Evolutionary conservation across 441 rosid genomes (phyloP).

Genomic region (Cnidoscolus chayamansa): DNA sequence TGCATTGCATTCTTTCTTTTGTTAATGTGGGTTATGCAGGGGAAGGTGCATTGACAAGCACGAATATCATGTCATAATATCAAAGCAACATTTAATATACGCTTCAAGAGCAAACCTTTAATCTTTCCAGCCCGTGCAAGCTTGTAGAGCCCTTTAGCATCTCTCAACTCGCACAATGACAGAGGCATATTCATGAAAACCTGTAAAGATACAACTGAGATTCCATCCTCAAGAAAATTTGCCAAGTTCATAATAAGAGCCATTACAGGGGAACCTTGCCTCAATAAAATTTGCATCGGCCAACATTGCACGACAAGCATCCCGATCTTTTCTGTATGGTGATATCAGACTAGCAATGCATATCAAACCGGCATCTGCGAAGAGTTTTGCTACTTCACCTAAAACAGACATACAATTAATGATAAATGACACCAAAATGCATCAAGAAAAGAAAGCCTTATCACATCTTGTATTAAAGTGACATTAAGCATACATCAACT

Average conservation of each 20-base stretch:
- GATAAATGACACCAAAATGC: conserved; percentile 11
- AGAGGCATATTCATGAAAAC: conserved; percentile 88
- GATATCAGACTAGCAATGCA: conserved; percentile 93
- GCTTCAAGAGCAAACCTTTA: conserved; percentile 47
- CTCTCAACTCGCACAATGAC: conserved; percentile 75
- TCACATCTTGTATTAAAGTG: neutral
- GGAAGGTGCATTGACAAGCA: neutral
- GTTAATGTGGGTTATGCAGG: neutral
- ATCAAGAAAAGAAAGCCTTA: neutral
- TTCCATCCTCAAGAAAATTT: conserved; percentile 10
- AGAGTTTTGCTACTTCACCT: conserved; percentile 92
- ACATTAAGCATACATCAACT: neutral
- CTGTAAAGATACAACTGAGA: conserved; percentile 31
- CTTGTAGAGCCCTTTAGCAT: conserved; percentile 83
- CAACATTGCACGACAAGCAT: conserved; percentile 75
- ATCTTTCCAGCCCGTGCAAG: conserved; percentile 89
- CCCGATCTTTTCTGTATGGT: conserved; percentile 80
- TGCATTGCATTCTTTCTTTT: neutral
- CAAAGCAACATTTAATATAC: neutral
- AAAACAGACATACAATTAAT: conserved; percentile 7
- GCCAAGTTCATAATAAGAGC: conserved; percentile 9
- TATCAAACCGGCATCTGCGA: conserved; percentile 84
- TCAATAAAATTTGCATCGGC: conserved; percentile 60
- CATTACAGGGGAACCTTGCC: conserved; percentile 39
- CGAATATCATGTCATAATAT: neutral